Percentiles rank a stretch among this genome's conserved stretches.
Evolutionary conservation across 345 rosid genomes (phyloP).

Genomic region (Conringia planisiliqua): DNA sequence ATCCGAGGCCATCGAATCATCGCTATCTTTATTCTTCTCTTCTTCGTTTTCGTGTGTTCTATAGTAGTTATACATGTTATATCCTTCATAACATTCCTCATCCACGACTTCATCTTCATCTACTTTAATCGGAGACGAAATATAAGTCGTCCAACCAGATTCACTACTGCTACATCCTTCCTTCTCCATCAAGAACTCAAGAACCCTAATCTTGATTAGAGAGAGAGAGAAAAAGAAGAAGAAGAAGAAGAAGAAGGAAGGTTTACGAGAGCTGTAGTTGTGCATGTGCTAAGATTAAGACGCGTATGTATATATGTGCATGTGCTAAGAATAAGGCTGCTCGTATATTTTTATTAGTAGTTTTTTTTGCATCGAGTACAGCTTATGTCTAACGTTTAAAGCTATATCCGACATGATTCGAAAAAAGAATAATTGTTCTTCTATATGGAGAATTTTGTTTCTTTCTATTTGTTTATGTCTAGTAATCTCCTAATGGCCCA

Average conservation of each 20-base stretch:
- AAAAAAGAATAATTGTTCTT: slow-evolving; percentile 23
- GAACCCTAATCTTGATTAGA: slow-evolving; percentile 28
- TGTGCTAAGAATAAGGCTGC: slow-evolving; percentile 27
- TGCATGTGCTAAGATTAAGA: slow-evolving; percentile 5
- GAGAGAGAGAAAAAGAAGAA: neutral
- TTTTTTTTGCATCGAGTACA: slow-evolving; percentile 31
- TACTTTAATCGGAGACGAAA: slow-evolving; percentile 52
- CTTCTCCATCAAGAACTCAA: slow-evolving; percentile 28
- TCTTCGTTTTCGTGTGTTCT: slow-evolving; percentile 31
- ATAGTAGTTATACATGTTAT: slow-evolving; percentile 11
- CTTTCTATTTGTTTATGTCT: slow-evolving; percentile 10
- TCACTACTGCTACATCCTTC: slow-evolving; percentile 85
- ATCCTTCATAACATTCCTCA: slow-evolving; percentile 24
- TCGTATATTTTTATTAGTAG: slow-evolving; percentile 22
- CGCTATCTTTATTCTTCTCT: slow-evolving; percentile 49
- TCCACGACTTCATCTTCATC: slow-evolving; percentile 39
- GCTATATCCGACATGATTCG: slow-evolving; percentile 15
- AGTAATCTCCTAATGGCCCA: slow-evolving; percentile 8
- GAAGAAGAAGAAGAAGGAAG: neutral
- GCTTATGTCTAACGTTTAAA: slow-evolving; percentile 35
- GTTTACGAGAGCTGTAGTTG: slow-evolving; percentile 5
- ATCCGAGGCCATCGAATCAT: slow-evolving; percentile 80
- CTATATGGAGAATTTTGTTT: neutral
- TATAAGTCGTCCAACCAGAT: slow-evolving; percentile 81
- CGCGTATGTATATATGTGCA: slow-evolving; percentile 23